Evolutionary conservation across 106 monocot species (phyloP), one percentile per base, ranked within the genome.

Genomic region (Dendrobium catenatum): DNA sequence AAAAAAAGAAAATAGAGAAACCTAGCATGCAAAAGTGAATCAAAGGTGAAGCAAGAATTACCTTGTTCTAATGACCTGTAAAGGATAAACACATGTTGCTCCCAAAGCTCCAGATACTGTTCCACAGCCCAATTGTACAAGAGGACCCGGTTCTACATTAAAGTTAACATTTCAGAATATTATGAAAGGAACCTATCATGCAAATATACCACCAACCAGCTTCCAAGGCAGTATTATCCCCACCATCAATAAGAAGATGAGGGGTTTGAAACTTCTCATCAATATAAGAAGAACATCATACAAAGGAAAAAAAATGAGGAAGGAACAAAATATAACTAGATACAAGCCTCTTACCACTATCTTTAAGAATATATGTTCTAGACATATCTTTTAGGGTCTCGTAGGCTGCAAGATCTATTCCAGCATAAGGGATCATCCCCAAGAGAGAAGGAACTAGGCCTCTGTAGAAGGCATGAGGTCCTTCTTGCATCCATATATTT

Each of bases 1-100:
- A 10, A 10, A 49, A 51, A 11, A 13, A 5, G n/a, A 19, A 61
- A 20, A 61, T 4, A 51, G 13, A 51, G 10, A 42, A 22, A 72
- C 16, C 22, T 40, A 51, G 20, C 58, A 61, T 61, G 61, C 61
- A 61, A 61, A 61, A 13, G 8, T 61, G 19, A 61, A 61, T 61
- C 61, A 19, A 61, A 61, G 6, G 61, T 61, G 61, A 61, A 22
- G 22, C 5, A 61, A 0, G 22, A 22, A n/a, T 61, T 86, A 93
- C 97, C 97, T 94, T 83, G 97, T 98, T 84, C 97, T 89, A 56
- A 94, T 92, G 75, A 98, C 92, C 85, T 98, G 97, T 84, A 98
- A 87, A 24, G 97, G 94, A 86, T 98, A 98, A 81, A 98, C 97
- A 82, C 94, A 98, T 79, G 89, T 91, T 64, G 97, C 94, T 49